These are phyloP conservation scores for Cladosporium halotolerans DNA, from an alignment of 2,329 filamentous ascomycete species.

Conservation along the genomic window DNA sequence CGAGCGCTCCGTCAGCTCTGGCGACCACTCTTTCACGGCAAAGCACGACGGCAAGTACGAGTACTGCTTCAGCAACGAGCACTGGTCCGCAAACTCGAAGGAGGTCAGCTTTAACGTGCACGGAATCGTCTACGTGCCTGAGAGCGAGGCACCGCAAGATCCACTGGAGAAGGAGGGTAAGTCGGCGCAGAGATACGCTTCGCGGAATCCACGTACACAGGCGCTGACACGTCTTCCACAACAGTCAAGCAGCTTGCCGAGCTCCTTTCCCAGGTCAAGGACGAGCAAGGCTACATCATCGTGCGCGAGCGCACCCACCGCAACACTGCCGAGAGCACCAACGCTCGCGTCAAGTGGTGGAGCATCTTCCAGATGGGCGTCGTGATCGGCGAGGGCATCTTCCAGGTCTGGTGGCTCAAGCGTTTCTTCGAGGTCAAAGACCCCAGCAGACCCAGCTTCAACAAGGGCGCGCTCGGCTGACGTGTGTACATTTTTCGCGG, in stretches of 20 bases:
- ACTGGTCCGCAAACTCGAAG: conserved; percentile 93
- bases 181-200: conserved; percentile 18
- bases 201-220: not conserved
- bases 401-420: conserved; percentile 99
- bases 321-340: conserved; percentile 98
- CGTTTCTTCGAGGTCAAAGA: conserved; percentile 56
- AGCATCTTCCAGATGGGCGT: conserved; percentile 92
- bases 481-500: conserved; percentile 9
- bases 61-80: conserved; percentile 99
- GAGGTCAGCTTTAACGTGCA: conserved; percentile 99
- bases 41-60: conserved; percentile 78
- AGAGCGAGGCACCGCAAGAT: conserved; percentile 75
- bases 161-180: conserved; percentile 85
- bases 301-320: conserved; percentile 91
- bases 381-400: conserved; percentile 83
- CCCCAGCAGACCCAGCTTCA: conserved; percentile 23
- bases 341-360: conserved; percentile 98
- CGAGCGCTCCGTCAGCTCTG: conserved; percentile 75
- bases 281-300: conserved; percentile 96
- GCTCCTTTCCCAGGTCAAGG: conserved; percentile 84
- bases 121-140: conserved; percentile 93
- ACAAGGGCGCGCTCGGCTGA: conserved; percentile 27
- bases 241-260: conserved; percentile 77
- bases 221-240: conserved; percentile 10
- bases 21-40: conserved; percentile 88